Base-by-base conservation (phyloP, 257 asterid species). In the Thymus quinquecostatus region DNA sequence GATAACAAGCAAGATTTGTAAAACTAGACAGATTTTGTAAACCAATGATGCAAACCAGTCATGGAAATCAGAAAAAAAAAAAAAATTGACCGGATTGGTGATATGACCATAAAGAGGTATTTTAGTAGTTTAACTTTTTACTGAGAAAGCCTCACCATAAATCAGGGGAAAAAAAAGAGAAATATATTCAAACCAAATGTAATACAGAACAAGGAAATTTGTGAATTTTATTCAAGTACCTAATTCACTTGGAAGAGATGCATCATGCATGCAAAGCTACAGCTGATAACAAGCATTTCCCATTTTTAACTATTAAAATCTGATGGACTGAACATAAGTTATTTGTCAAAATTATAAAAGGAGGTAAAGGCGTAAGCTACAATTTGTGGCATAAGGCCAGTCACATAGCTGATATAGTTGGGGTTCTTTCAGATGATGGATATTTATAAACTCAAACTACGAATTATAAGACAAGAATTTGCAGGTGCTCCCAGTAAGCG, bases 291-390 rank as follows among this genome's bases (percentile, higher is more conserved):
- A 69, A n/a, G 1, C 60, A n/a, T 6, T 40, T 29, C 49, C 58
- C 36, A 62, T 55, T 62, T 36, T 60, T 43, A 27, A 45, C 14
- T 33, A 55, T 32, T 30, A 32, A 71, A 60, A 67, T 47, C 6
- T 14, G 57, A 36, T 64, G 40, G 60, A 78, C 40, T 36, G 29
- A 62, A 73, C 33, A 49, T 32, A 69, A 40, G 12, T 30, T 44
- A 58, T 43, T 49, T 53, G 41, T 74, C 70, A 57, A 49, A 75
- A 44, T 67, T 60, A 65, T 64, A 60, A 61, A 55, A 61, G 10
- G 21, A 27, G 51, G 38, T 32, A 66, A 28, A 13, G 55, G 28
- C 4, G 14, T 10, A 64, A 27, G 36, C 44, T 66, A 29, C 65
- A 54, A 49, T 32, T 57, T 7, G 28, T 9, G 11, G 57, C 76